These are phyloP conservation scores for Exophiala aquamarina DNA, from an alignment of 2,329 filamentous ascomycete genomes.

Conservation along the genomic window DNA sequence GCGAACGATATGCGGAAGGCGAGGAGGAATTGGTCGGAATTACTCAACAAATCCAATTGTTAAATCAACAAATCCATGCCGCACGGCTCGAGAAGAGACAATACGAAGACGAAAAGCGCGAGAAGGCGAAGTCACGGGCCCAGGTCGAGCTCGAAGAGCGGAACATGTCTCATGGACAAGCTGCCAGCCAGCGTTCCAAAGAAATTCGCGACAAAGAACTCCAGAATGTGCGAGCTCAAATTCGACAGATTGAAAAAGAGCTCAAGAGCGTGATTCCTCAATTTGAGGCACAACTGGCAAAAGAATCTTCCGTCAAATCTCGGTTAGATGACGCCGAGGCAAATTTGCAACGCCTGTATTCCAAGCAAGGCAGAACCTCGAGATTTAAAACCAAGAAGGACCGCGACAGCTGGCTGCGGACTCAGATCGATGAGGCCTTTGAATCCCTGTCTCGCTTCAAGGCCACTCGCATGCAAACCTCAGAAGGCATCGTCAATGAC, in stretches of 20 bases:
- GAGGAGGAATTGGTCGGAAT: constrained; percentile 77
- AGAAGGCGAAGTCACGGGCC: constrained; percentile 74
- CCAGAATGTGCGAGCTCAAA: constrained; percentile 69
- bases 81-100: constrained; percentile 81
- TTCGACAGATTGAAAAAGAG: constrained; percentile 73
- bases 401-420: constrained; percentile 77
- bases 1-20: constrained; percentile 71
- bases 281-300: constrained; percentile 69
- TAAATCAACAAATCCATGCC: constrained; percentile 80
- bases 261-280: constrained; percentile 70
- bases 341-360: constrained; percentile 74
- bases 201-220: constrained; percentile 71
- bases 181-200: constrained; percentile 71
- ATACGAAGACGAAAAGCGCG: constrained; percentile 84
- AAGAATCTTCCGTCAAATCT: constrained; percentile 69
- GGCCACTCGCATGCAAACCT: constrained; percentile 78
- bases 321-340: constrained; percentile 76
- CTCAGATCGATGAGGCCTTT: constrained; percentile 78
- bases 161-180: constrained; percentile 77
- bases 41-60: constrained; percentile 74
- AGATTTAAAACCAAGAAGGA: constrained; percentile 87
- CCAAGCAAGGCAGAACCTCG: constrained; percentile 85
- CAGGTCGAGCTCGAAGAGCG: constrained; percentile 85
- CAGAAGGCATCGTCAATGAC: constrained; percentile 75
- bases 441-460: constrained; percentile 75